Conservation (phyloP, 2,329 filamentous ascomycete genomes). For the Diplodia sapinea region DNA sequence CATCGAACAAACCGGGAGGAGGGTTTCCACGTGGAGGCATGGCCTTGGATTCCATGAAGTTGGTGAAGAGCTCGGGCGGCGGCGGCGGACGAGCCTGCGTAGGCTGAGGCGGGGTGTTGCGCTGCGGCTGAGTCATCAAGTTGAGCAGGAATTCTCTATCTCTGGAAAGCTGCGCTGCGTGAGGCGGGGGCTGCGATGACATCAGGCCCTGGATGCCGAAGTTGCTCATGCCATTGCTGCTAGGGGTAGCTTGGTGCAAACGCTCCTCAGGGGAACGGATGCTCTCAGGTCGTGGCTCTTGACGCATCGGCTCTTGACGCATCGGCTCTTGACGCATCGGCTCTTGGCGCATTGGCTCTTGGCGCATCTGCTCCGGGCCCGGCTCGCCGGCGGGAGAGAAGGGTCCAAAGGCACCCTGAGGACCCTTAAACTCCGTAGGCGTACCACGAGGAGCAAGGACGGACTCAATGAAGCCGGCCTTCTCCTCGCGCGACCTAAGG, state of each 20-base stretch:
- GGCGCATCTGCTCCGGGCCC: slow-evolving; percentile 41
- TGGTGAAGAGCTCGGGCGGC: slow-evolving; percentile 38
- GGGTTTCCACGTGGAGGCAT: slow-evolving; percentile 45
- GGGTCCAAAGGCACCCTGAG: slow-evolving; percentile 43
- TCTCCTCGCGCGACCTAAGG: slow-evolving; percentile 44
- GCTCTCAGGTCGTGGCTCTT: slow-evolving; percentile 15
- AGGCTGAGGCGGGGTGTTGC: slow-evolving; percentile 45
- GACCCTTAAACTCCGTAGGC: slow-evolving; percentile 40
- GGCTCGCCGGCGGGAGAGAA: slow-evolving; percentile 44
- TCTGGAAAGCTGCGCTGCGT: slow-evolving; percentile 53
- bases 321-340: slow-evolving; percentile 43
- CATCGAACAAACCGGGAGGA: slow-evolving; percentile 49
- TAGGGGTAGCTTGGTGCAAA: slow-evolving; percentile 3
- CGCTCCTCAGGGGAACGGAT: slow-evolving; percentile 29
- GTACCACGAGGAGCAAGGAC: slow-evolving; percentile 44
- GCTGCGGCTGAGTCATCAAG: slow-evolving; percentile 65
- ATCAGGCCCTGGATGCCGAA: slow-evolving; percentile 28
- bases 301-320: slow-evolving; percentile 35
- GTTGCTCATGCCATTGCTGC: slow-evolving; percentile 21
- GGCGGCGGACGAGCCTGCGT: slow-evolving; percentile 33
- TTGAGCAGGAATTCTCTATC: slow-evolving; percentile 87
- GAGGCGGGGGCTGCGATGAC: slow-evolving; percentile 7
- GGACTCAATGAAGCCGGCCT: slow-evolving; percentile 43
- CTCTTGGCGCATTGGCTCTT: slow-evolving; percentile 37
- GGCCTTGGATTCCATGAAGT: slow-evolving; percentile 38